Evolutionary conservation across 352 stramenopile species (phyloP).

Genomic region (Halophytophthora polymorphica): DNA sequence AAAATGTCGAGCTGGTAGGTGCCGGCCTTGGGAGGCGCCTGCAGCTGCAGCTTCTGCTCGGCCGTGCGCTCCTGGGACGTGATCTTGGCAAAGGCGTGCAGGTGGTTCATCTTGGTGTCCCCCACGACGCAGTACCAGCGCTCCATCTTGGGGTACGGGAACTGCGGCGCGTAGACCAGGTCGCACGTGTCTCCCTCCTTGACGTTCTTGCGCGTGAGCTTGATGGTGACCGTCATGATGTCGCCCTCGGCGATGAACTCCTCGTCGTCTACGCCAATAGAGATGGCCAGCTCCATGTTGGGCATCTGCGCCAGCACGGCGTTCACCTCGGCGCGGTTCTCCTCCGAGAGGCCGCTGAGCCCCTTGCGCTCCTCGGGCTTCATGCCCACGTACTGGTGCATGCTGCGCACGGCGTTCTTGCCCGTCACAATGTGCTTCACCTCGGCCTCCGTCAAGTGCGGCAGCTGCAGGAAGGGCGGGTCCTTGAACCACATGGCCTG

Average conservation of each 20-base stretch:
- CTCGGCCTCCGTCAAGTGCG: conserved; percentile 87
- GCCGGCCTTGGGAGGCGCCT: conserved; percentile 92
- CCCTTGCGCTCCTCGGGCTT: conserved; percentile 92
- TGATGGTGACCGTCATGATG: conserved; percentile 97
- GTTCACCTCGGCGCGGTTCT: conserved; percentile 92
- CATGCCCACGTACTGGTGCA: conserved; percentile 94
- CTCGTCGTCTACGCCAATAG: conserved; percentile 89
- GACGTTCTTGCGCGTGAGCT: conserved; percentile 96
- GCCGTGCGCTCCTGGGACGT: conserved; percentile 85
- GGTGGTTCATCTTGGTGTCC: conserved; percentile 91
- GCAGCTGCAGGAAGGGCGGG: conserved; percentile 89
- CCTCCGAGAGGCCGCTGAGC: conserved; percentile 87
- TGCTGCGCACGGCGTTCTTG: conserved; percentile 89
- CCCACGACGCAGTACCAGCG: conserved; percentile 97
- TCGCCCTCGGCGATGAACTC: conserved; percentile 98
- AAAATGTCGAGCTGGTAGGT: conserved; percentile 97
- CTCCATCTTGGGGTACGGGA: conserved; percentile 95
- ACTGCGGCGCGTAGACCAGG: conserved; percentile 95
- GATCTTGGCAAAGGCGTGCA: conserved; percentile 97
- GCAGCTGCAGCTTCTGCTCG: conserved; percentile 94
- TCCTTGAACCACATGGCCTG: conserved; percentile 96
- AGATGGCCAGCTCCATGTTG: conserved; percentile 90
- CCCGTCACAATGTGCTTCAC: conserved; percentile 91
- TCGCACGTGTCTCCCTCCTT: conserved; percentile 92
- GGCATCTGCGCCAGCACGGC: conserved; percentile 93